A percentile compares a stretch with the other conserved stretches of the same genome.
phyloP scores from a whole-genome alignment of 441 rosid genomes.

The Pelargonium cotyledonis region DNA sequence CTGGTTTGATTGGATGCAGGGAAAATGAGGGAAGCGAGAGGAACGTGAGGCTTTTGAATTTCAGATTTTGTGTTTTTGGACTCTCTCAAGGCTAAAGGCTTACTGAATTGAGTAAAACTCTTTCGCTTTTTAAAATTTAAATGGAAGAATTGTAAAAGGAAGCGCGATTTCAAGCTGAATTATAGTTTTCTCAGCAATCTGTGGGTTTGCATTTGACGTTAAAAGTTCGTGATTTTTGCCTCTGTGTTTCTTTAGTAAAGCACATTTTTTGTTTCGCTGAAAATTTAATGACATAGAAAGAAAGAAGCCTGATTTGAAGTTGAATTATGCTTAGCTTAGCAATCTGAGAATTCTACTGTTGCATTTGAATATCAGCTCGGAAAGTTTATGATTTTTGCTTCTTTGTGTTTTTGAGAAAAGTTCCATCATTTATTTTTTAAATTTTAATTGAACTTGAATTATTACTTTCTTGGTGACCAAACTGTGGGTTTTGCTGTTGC shows the following conservation, averaged over 20 bases:
- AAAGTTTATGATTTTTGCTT: neutral
- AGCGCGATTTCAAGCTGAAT: neutral
- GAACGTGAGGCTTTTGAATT: slow-evolving; percentile 3
- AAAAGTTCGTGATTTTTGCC: too few species aligned
- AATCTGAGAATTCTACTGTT: neutral
- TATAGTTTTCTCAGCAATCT: neutral
- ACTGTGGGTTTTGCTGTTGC: neutral
- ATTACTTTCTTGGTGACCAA: neutral
- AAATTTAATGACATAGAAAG: too few species aligned
- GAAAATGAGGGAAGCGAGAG: slow-evolving; percentile 18
- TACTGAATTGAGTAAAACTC: neutral
- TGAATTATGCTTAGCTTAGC: neutral
- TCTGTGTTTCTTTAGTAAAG: too few species aligned
- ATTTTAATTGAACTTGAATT: neutral
- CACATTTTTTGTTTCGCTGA: too few species aligned
- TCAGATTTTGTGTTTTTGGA: slow-evolving; percentile 12
- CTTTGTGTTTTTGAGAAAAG: neutral
- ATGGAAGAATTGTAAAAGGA: neutral
- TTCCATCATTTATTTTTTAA: neutral
- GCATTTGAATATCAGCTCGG: too few species aligned
- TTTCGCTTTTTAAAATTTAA: neutral
- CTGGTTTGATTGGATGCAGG: slow-evolving; percentile 12
- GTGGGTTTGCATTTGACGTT: too few species aligned
- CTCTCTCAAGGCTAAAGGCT: neutral
- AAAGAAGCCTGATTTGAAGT: too few species aligned